These are phyloP conservation scores for Saturnispora gosingensis DNA, from an alignment of 805 yeast genomes.

Conservation along the genomic window DNA sequence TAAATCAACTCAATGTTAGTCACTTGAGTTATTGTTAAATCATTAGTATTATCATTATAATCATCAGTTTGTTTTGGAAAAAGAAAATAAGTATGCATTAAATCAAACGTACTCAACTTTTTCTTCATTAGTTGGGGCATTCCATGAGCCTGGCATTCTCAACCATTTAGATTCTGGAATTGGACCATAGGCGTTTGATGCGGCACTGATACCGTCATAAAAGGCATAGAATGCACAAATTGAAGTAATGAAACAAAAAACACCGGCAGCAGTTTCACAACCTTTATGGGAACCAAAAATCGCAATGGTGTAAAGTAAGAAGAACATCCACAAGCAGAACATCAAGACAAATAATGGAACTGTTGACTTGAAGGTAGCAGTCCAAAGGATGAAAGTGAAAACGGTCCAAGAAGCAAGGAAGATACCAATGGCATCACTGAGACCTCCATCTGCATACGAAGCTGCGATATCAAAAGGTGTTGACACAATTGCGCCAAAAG, in stretches of 20 bases:
- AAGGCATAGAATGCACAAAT: constrained; percentile 34
- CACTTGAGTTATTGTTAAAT: too few species aligned
- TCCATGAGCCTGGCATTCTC: constrained; percentile 24
- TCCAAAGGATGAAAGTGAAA: constrained; percentile 35
- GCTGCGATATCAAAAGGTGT: constrained; percentile 34
- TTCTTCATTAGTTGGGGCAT: constrained; percentile 16
- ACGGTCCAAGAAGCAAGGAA: constrained; percentile 40
- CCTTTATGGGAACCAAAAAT: constrained; percentile 28
- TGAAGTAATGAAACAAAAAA: constrained; percentile 32
- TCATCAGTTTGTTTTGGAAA: neutral
- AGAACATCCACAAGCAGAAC: constrained; percentile 33
- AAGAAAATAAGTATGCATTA: neutral
- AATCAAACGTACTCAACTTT: constrained; percentile 16
- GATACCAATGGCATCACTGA: constrained; percentile 35
- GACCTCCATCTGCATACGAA: constrained; percentile 30
- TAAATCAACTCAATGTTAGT: neutral
- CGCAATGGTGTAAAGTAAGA: constrained; percentile 32
- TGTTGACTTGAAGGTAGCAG: constrained; percentile 37
- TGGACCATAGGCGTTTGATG: constrained; percentile 16
- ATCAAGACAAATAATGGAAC: constrained; percentile 30
- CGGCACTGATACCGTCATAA: constrained; percentile 30
- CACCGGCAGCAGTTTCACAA: constrained; percentile 33
- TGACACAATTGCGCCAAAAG: constrained; percentile 34
- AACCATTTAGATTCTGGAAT: constrained; percentile 19
- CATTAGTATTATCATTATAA: neutral